Evolutionary conservation across 2,329 filamentous ascomycete species (phyloP), one percentile per base, ranked within the genome.

Genomic region (Talaromyces sp.): DNA sequence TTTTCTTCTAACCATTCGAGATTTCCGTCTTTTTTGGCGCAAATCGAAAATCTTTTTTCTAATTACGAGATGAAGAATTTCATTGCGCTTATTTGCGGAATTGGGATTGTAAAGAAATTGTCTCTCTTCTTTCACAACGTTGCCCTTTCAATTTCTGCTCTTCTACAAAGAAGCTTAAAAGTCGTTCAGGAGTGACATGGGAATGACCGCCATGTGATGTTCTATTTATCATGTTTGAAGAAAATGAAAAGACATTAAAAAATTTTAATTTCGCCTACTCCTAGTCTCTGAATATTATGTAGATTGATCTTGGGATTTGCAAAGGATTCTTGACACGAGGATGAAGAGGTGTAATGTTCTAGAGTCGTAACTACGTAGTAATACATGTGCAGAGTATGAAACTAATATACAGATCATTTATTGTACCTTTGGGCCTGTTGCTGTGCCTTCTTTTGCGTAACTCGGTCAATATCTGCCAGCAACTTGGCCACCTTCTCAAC

Each of bases 121-220:
- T 31, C 25, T 21, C 28, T 3, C 11, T 10, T 48, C 13, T 48
- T 33, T 28, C 25, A 7, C 3, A 28, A 28, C 25, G 25, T 68
- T 71, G 69, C 65, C 58, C 63, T 61, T 59, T 48, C n/a, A 25
- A 48, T 35, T 25, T 48, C 53, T 39, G 36, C 51, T 39, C 50
- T 59, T 66, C 66, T 31, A 35, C 19, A 22, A 64, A 64, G 68
- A 65, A 66, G 33, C 8, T n/a, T n/a, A 35, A 11, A 35, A 35
- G 33, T 35, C 11, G 11, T 35, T 69, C 64, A 69, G 65, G 70
- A 66, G 64, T 71, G 66, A 68, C 66, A 66, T 67, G 61, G 69
- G 65, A 63, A n/a, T 43, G 50, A 58, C 56, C 58, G 63, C 62
- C 67, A 65, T 70, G 70, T 67, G 65, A 71, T 72, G 70, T 73